phyloP scores from a whole-genome alignment of 2,329 filamentous ascomycete genomes.

The Diaporthe sp. region DNA sequence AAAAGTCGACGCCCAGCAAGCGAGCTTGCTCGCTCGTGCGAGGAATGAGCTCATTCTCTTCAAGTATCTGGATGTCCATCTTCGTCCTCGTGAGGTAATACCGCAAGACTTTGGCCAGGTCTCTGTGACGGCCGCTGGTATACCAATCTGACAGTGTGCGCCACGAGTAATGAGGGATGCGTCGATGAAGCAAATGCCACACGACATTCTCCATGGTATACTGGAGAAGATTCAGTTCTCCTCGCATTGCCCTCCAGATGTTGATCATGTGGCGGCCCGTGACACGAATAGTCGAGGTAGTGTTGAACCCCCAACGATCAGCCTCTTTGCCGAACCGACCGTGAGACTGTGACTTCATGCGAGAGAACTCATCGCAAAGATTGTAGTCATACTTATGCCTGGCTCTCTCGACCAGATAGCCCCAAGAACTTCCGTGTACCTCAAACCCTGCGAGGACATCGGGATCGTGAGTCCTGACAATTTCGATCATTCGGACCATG shows the following conservation, averaged over 20 bases:
- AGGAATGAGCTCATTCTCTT: conserved; percentile 88
- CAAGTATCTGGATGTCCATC: conserved; percentile 90
- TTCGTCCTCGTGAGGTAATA: conserved; percentile 83
- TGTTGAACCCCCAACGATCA: conserved; percentile 94
- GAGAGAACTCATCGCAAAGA: conserved; percentile 89
- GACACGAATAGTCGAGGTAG: conserved; percentile 91
- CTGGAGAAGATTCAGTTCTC: conserved; percentile 90
- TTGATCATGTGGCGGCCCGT: conserved; percentile 97
- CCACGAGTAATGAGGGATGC: conserved; percentile 90
- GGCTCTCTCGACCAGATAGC: conserved; percentile 92
- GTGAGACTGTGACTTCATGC: conserved; percentile 86
- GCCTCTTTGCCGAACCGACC: conserved; percentile 87
- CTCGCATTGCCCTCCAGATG: conserved; percentile 94
- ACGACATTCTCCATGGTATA: conserved; percentile 97
- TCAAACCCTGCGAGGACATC: conserved; percentile 96
- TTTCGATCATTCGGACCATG: conserved; percentile 86
- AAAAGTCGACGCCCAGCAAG: conserved; percentile 94
- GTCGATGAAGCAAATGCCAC: conserved; percentile 88
- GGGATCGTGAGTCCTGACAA: conserved; percentile 87
- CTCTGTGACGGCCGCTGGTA: conserved; percentile 72
- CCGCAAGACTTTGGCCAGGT: conserved; percentile 80
- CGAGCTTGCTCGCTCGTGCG: conserved; percentile 95
- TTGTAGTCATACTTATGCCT: conserved; percentile 89
- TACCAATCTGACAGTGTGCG: conserved; percentile 87
- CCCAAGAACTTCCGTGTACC: conserved; percentile 94